These are phyloP conservation scores for Passiflora organensis DNA, from an alignment of 345 rosid genomes.

Conservation along the genomic window DNA sequence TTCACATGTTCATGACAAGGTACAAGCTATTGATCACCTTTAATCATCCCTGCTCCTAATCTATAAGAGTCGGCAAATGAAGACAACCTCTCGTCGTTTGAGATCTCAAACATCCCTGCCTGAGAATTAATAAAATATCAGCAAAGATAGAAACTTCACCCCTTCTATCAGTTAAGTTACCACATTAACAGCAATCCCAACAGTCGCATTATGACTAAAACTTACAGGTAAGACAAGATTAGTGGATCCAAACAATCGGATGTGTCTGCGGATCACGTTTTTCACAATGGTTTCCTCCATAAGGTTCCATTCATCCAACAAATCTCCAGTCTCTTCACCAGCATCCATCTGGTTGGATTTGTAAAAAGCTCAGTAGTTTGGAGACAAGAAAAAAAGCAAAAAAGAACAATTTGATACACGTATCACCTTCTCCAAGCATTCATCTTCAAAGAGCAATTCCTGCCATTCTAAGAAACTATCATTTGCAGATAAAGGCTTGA, in stretches of 20 bases:
- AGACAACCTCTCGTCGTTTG: conserved; percentile 53
- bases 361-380: conserved; percentile 5
- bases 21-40: conserved; percentile 37
- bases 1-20: conserved; percentile 4
- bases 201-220: neutral
- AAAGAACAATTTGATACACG: conserved; percentile 8
- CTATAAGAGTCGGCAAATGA: conserved; percentile 62
- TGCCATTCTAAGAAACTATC: conserved; percentile 75
- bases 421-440: conserved; percentile 44
- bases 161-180: too few species aligned
- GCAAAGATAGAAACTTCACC: neutral
- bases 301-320: conserved; percentile 66
- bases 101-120: conserved; percentile 49
- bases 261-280: conserved; percentile 53
- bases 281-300: conserved; percentile 49
- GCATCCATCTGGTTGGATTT: conserved; percentile 41
- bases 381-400: conserved; percentile 2
- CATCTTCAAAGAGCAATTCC: conserved; percentile 64
- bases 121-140: conserved; percentile 27
- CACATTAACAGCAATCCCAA: too few species aligned
- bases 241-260: conserved; percentile 76
- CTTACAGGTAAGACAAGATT: conserved; percentile 60
- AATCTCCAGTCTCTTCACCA: conserved; percentile 36
- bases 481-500: conserved; percentile 44
- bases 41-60: conserved; percentile 63